These are phyloP conservation scores for Capronia epimyces DNA, from an alignment of 2,329 filamentous ascomycete genomes.

Conservation along the genomic window DNA sequence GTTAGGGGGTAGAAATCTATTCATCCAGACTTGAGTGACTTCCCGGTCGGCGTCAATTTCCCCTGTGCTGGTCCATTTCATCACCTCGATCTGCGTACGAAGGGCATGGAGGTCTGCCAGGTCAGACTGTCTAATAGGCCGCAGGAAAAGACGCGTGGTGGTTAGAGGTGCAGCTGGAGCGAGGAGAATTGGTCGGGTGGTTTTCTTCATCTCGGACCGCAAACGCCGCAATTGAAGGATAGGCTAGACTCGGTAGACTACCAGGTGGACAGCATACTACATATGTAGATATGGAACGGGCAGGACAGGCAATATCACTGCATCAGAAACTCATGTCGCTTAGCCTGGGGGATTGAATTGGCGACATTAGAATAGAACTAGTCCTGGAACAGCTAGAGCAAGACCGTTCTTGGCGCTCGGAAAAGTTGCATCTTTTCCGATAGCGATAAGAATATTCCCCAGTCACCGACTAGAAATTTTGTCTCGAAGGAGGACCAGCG, in stretches of 20 bases:
- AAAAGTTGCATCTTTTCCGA: conserved; percentile 6
- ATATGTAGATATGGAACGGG: not conserved
- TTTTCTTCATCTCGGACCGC: conserved; percentile 39
- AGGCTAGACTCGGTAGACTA: not conserved
- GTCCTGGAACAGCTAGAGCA: not conserved
- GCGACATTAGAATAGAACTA: not conserved
- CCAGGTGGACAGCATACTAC: not conserved
- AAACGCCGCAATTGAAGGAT: not conserved
- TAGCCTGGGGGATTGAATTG: too few relatives aligned
- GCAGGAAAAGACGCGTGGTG: conserved; percentile 53
- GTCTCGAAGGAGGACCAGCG: not conserved
- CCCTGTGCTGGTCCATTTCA: conserved; percentile 52
- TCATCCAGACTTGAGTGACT: conserved; percentile 42
- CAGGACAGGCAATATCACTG: too few relatives aligned
- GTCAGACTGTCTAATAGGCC: conserved; percentile 49
- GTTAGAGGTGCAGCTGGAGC: conserved; percentile 38
- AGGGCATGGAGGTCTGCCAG: conserved; percentile 48
- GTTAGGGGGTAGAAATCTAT: conserved; percentile 44
- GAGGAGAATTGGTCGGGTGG: conserved; percentile 42
- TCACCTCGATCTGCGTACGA: conserved; percentile 56
- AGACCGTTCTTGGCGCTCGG: not conserved
- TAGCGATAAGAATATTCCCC: conserved; percentile 14
- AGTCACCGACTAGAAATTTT: conserved; percentile 15
- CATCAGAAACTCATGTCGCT: too few relatives aligned
- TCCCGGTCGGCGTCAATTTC: conserved; percentile 42